These are phyloP conservation scores for Trametes coccinea DNA, from an alignment of 768 basidiomycete genomes.

Conservation along the genomic window DNA sequence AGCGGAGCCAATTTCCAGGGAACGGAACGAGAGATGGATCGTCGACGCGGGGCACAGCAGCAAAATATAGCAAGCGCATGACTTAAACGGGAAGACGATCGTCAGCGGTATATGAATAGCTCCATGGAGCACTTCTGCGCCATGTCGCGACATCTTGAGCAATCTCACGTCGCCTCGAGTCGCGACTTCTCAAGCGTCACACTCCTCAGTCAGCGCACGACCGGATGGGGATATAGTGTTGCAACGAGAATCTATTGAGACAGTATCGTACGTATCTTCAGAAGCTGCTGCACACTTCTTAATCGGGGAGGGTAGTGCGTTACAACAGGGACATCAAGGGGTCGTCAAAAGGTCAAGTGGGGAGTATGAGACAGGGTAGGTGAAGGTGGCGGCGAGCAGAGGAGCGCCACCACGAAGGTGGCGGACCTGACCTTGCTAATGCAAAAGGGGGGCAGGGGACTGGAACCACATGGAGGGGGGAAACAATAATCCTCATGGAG, in stretches of 20 bases:
- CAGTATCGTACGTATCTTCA: slow-evolving; percentile 7
- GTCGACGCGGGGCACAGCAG: no score
- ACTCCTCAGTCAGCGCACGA: background rate
- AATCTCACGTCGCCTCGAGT: background rate
- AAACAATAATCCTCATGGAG: background rate
- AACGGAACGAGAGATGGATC: no score
- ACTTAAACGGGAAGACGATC: background rate
- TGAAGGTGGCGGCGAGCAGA: background rate
- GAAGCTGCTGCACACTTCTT: background rate
- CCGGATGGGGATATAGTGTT: background rate
- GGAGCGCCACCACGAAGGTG: background rate
- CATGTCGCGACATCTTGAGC: slow-evolving; percentile 1
- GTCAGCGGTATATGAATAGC: background rate
- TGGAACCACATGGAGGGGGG: background rate
- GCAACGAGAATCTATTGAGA: slow-evolving; percentile 5
- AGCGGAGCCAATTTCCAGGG: no score
- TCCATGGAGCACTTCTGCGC: background rate
- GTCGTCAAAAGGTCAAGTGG: background rate
- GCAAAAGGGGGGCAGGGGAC: background rate
- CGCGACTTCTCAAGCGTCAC: background rate
- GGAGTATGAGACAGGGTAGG: background rate
- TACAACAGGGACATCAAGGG: slow-evolving; percentile 3
- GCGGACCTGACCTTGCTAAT: background rate
- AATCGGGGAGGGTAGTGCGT: background rate
- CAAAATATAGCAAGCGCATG: background rate